phyloP scores from a whole-genome alignment of 2,329 filamentous ascomycete genomes.

The Celoporthe dispersa region DNA sequence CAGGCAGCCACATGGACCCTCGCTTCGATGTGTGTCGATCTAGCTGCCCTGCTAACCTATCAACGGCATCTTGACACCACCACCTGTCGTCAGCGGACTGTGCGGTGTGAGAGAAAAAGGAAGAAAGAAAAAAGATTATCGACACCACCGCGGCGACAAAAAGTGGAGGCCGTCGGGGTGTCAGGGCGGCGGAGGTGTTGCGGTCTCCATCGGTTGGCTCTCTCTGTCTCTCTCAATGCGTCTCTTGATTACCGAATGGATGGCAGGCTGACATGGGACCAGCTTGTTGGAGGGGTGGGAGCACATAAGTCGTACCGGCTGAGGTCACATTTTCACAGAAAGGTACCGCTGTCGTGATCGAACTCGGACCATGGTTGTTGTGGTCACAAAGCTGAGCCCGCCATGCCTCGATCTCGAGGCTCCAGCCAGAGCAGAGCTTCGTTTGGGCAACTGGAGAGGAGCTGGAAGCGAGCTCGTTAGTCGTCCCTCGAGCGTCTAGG shows the following conservation, averaged over 20 bases:
- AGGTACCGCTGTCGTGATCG: neutral
- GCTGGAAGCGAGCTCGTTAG: neutral
- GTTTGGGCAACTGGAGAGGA: neutral
- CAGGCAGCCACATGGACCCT: constrained; percentile 4
- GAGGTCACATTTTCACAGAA: neutral
- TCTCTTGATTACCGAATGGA: neutral
- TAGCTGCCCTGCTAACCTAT: neutral
- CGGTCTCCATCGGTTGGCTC: neutral
- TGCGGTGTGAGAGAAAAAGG: neutral
- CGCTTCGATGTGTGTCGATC: neutral
- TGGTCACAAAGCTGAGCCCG: neutral
- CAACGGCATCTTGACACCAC: neutral
- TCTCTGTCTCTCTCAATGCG: neutral
- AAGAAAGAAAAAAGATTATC: neutral
- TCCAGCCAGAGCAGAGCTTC: neutral
- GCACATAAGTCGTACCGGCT: neutral
- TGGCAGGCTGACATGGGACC: neutral
- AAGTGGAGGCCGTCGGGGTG: neutral
- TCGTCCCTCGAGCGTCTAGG: constrained; percentile 1
- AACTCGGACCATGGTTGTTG: neutral
- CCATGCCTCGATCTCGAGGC: neutral
- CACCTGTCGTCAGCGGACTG: neutral
- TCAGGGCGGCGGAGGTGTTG: neutral
- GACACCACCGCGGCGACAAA: neutral
- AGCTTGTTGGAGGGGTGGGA: neutral